Percentiles rank a stretch among this genome's conserved stretches.
These are phyloP conservation scores for Solanum piurae DNA, from an alignment of 257 asterid species.

Conservation along the genomic window DNA sequence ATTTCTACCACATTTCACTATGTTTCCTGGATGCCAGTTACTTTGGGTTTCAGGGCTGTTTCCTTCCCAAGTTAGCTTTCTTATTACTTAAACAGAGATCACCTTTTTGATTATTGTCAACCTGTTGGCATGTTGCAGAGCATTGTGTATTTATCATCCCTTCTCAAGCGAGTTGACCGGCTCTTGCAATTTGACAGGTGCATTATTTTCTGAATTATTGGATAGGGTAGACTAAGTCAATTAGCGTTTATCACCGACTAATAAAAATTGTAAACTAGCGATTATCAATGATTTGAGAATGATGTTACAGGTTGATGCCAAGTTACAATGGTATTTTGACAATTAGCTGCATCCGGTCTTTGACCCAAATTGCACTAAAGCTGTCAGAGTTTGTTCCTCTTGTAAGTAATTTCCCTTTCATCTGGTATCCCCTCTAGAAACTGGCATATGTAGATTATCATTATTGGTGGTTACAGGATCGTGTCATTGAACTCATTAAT, in stretches of 20 bases:
- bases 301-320: constrained; percentile 75
- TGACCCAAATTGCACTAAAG: constrained; percentile 80
- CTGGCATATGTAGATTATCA: not conserved
- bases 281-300: not conserved
- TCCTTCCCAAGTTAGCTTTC: not conserved
- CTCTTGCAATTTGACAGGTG: constrained; percentile 95
- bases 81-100: not conserved
- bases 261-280: not conserved
- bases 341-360: constrained; percentile 65
- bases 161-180: constrained; percentile 93
- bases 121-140: constrained; percentile 51
- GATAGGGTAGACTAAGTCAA: not conserved
- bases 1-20: not conserved
- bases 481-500: constrained; percentile 49
- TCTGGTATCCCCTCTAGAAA: not conserved
- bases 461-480: constrained; percentile 52
- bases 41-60: not conserved
- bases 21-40: not conserved
- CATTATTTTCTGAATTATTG: constrained; percentile 2
- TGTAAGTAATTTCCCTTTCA: constrained; percentile 39
- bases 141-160: constrained; percentile 57
- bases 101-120: not conserved
- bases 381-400: constrained; percentile 77
- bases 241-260: not conserved
- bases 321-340: constrained; percentile 93